Conservation (phyloP, 345 rosid species). For the Angophora floribunda region DNA sequence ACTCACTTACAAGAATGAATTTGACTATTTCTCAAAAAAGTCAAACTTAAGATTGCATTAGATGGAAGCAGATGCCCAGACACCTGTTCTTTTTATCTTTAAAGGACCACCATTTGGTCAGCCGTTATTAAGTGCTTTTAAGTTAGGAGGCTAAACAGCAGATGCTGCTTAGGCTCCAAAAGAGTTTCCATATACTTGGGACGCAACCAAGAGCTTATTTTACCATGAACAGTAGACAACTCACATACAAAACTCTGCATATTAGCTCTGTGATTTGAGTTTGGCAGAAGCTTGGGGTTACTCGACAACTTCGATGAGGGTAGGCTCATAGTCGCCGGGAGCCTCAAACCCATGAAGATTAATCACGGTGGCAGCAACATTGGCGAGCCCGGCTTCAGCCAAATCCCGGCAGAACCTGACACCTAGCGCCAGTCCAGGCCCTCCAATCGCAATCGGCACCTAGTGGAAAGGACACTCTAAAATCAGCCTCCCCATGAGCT, state of each 20-base stretch:
- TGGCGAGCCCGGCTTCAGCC: conserved; percentile 65
- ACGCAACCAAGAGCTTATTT: background rate
- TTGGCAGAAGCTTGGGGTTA: background rate
- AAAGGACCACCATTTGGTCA: background rate
- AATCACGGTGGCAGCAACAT: conserved; percentile 88
- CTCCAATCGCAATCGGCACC: conserved; percentile 97
- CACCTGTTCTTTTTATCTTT: background rate
- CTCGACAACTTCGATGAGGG: conserved; percentile 66
- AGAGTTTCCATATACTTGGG: background rate
- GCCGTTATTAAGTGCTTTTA: background rate
- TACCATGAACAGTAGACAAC: background rate
- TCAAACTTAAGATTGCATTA: background rate
- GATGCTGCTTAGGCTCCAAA: background rate
- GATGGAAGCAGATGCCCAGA: background rate
- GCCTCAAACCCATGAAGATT: conserved; percentile 89
- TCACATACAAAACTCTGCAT: background rate
- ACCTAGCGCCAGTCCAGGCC: conserved; percentile 61
- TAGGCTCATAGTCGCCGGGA: conserved; percentile 81
- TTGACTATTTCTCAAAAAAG: background rate
- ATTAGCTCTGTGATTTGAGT: background rate
- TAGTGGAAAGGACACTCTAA: background rate
- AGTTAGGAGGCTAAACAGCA: background rate
- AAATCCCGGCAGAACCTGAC: conserved; percentile 62
- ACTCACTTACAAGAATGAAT: background rate
- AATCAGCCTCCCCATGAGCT: background rate